Conservation (phyloP, 306 rosid species). For the Citrullus mucosospermus region DNA sequence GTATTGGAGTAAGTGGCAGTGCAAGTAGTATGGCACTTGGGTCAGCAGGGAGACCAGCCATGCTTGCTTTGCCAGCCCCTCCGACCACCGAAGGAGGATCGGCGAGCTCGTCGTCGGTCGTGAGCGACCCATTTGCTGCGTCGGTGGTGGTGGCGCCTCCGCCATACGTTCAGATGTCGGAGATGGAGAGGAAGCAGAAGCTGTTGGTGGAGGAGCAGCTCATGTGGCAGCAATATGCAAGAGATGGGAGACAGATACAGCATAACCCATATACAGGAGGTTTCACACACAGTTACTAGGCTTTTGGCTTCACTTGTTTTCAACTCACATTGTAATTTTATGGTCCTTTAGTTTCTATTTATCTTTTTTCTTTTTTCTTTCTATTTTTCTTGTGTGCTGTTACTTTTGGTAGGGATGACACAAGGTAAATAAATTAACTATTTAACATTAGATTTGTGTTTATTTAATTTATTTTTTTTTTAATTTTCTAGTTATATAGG, state of each 20-base stretch:
- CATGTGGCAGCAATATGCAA: slow-evolving; percentile 78
- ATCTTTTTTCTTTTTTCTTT: neutral
- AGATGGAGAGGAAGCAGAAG: slow-evolving; percentile 83
- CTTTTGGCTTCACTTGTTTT: neutral
- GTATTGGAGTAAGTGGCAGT: slow-evolving; percentile 57
- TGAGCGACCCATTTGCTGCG: slow-evolving; percentile 68
- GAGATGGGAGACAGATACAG: slow-evolving; percentile 51
- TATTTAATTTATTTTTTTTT: neutral
- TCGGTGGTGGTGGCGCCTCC: slow-evolving; percentile 72
- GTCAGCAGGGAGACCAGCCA: slow-evolving; percentile 56
- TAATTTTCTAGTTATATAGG: too few relatives aligned
- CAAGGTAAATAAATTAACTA: neutral
- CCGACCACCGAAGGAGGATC: slow-evolving; percentile 12
- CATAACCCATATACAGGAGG: slow-evolving; percentile 38
- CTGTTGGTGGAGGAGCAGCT: slow-evolving; percentile 60
- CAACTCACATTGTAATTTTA: neutral
- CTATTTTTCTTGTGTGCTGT: neutral
- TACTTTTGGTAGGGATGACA: slow-evolving; percentile 2
- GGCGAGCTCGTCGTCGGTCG: neutral
- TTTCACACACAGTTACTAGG: slow-evolving; percentile 33
- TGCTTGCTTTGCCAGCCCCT: slow-evolving; percentile 80
- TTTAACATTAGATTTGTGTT: neutral
- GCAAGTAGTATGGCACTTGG: slow-evolving; percentile 81
- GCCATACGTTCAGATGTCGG: slow-evolving; percentile 85
- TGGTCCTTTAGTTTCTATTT: neutral